Base-by-base conservation (phyloP, 441 rosid genomes). In the Isatis lusitanica region DNA sequence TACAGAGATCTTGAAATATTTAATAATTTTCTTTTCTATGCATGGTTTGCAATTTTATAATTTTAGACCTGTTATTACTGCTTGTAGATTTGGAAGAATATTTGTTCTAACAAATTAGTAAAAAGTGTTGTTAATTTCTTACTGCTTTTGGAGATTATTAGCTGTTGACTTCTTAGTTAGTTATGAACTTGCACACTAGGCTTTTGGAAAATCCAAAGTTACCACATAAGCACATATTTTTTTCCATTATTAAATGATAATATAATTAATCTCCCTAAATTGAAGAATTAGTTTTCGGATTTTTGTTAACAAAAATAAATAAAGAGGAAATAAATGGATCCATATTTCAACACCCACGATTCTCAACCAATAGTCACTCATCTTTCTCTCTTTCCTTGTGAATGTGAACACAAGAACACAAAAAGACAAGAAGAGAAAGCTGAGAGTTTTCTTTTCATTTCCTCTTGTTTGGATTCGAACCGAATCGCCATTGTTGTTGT, bases 371-470 rank as follows among this genome's bases (percentile, higher is more conserved):
- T 76, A 47, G 47, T 3, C 67, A 56, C 75, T 63, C 63, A 10
- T 68, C 57, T 35, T 2, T 40, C 12, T 33, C 4, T 64, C 6
- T 33, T 61, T 30, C 63, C 1, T 9, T 51, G 39, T 58, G 13
- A 71, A 64, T 77, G 80, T 71, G 73, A 70, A 68, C 31, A 71
- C 35, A 48, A 58, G 44, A 26, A 73, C 71, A 76, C 75, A 57
- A 71, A 76, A 66, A 66, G 73, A 71, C 69, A 71, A 66, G 13
- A 26, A 71, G 70, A 51, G 42, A 77, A 66, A 66, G 80, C 71
- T 66, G 76, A 71, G 64, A 65, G 36, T 77, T 71, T 77, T 77
- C 80, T 71, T 71, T 71, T 63, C 43, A 63, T 48, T 31, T 76
- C 65, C 51, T 30, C 72, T 24, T 65, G 67, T 71, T 64, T 66